phyloP scores from a whole-genome alignment of 2,329 filamentous ascomycete species.

The Lomentospora prolificans region DNA sequence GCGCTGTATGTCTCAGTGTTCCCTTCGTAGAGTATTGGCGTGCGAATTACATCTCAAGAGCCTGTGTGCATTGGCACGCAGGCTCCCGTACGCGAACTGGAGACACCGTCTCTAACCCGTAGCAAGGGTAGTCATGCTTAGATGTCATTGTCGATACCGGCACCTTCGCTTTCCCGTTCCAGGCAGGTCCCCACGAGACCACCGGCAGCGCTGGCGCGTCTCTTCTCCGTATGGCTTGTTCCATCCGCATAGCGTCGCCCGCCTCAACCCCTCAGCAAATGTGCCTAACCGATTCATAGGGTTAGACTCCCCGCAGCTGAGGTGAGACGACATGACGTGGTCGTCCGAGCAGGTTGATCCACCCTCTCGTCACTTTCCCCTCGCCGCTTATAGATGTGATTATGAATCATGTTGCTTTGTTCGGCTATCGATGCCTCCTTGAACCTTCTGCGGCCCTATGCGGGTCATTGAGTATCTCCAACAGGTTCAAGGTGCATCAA shows the following conservation, averaged over 20 bases:
- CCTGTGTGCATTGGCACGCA: too few relatives aligned
- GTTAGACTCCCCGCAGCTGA: not conserved
- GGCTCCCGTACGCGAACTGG: too few relatives aligned
- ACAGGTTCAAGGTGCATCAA: not conserved
- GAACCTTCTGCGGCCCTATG: not conserved
- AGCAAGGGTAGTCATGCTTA: not conserved
- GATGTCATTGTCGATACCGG: not conserved
- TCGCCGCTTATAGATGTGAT: not conserved
- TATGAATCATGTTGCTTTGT: not conserved
- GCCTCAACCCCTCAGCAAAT: not conserved
- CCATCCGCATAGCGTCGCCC: not conserved
- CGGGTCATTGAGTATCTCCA: not conserved
- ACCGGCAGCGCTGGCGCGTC: not conserved
- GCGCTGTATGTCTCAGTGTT: too few relatives aligned
- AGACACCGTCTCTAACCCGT: too few relatives aligned
- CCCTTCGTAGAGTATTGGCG: too few relatives aligned
- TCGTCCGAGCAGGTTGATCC: not conserved
- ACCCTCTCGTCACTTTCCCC: not conserved
- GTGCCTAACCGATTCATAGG: not conserved
- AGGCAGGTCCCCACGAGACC: not conserved
- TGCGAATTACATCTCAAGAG: too few relatives aligned
- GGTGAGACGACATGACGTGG: conserved; percentile 2
- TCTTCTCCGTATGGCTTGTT: not conserved
- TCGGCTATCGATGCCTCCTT: not conserved
- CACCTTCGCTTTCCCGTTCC: not conserved